These are phyloP conservation scores for Trichocladium antarcticum DNA, from an alignment of 495 filamentous ascomycete genomes.

Conservation along the genomic window DNA sequence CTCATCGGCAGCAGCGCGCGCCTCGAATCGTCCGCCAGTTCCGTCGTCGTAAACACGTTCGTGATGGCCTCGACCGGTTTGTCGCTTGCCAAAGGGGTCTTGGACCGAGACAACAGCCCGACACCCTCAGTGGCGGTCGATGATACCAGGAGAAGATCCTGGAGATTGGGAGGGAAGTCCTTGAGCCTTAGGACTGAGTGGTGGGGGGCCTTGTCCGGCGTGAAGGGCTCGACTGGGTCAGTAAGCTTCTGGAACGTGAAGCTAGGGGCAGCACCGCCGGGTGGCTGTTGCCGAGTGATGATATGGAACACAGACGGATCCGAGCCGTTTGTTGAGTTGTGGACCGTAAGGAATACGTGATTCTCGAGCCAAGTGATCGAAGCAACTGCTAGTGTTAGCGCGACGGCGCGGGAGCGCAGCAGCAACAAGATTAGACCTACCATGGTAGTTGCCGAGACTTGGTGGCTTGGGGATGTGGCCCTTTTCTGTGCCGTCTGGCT, in stretches of 20 bases:
- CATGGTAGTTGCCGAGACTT: slow-evolving; percentile 55
- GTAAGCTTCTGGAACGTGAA: slow-evolving; percentile 62
- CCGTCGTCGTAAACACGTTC: slow-evolving; percentile 60
- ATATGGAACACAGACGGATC: slow-evolving; percentile 59
- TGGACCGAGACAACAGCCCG: slow-evolving; percentile 62
- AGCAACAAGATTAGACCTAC: slow-evolving; percentile 35
- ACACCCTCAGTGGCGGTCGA: slow-evolving; percentile 72
- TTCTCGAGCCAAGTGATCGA: slow-evolving; percentile 83
- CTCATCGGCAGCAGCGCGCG: slow-evolving; percentile 65
- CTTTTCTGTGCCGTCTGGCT: slow-evolving; percentile 62
- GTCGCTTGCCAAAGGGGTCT: slow-evolving; percentile 49
- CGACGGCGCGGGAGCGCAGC: slow-evolving; percentile 16
- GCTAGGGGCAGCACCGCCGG: slow-evolving; percentile 23
- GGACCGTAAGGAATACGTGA: slow-evolving; percentile 65
- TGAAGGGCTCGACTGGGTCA: slow-evolving; percentile 60
- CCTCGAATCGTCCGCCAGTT: slow-evolving; percentile 62
- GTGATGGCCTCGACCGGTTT: slow-evolving; percentile 48
- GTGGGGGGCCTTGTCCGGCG: slow-evolving; percentile 54
- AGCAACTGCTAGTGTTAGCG: slow-evolving; percentile 46
- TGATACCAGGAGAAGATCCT: slow-evolving; percentile 67
- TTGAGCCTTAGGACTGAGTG: slow-evolving; percentile 64
- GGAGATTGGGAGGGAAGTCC: slow-evolving; percentile 65
- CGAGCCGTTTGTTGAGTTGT: slow-evolving; percentile 50
- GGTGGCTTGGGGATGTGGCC: slow-evolving; percentile 70
- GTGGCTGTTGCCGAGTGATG: slow-evolving; percentile 50